Conservation (phyloP, 805 yeast genomes). For the Schizosaccharomyces cryophilus region DNA sequence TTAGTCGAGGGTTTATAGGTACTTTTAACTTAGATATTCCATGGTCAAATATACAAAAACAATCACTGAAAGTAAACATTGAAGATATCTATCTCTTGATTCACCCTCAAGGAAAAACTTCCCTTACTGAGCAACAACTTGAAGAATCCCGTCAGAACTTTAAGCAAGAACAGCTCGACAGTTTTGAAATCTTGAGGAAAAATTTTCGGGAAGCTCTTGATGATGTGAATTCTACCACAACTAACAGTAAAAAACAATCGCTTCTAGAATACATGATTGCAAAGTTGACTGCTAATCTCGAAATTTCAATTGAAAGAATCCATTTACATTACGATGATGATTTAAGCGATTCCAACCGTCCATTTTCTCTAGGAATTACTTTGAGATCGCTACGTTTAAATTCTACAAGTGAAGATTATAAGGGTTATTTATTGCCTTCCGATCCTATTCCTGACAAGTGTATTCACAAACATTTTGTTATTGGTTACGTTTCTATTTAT, state of each 20-base stretch:
- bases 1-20: conserved; percentile 73
- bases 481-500: conserved; percentile 53
- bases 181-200: not conserved
- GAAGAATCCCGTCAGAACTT: conserved; percentile 6
- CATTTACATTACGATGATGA: conserved; percentile 82
- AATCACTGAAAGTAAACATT: conserved; percentile 70
- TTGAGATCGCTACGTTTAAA: conserved; percentile 74
- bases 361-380: conserved; percentile 65
- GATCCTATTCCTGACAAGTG: conserved; percentile 47
- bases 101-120: conserved; percentile 5
- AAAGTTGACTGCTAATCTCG: conserved; percentile 67
- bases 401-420: conserved; percentile 68
- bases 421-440: conserved; percentile 58
- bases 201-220: conserved; percentile 32
- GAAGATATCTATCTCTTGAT: conserved; percentile 74
- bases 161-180: not conserved
- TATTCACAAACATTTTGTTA: conserved; percentile 25
- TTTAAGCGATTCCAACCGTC: conserved; percentile 39
- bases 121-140: conserved; percentile 37
- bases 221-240: conserved; percentile 3
- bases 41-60: conserved; percentile 80
- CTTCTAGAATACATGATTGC: conserved; percentile 72
- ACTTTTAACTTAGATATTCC: conserved; percentile 78
- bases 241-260: conserved; percentile 35
- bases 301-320: conserved; percentile 70